phyloP scores from a whole-genome alignment of 768 basidiomycete genomes.

The Panaeolus cyanescens region DNA sequence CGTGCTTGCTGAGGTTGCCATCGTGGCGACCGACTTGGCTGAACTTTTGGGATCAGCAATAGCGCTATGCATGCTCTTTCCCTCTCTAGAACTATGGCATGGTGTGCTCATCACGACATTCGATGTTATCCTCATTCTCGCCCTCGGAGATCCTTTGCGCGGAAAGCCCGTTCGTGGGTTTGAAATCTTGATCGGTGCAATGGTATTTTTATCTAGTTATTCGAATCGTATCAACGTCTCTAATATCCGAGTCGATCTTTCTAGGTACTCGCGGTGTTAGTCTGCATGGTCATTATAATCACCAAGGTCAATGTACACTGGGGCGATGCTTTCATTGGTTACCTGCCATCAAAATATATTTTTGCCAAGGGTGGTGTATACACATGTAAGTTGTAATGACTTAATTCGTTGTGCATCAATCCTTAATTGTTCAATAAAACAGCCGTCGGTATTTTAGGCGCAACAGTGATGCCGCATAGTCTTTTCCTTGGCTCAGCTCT shows the following conservation, averaged over 20 bases:
- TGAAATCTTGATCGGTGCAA: conserved; percentile 61
- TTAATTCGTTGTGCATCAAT: neutral
- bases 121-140: conserved; percentile 73
- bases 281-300: conserved; percentile 79
- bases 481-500: conserved; percentile 86
- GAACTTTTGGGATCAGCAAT: conserved; percentile 85
- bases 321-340: conserved; percentile 74
- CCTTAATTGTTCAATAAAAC: conserved; percentile 4
- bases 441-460: conserved; percentile 77
- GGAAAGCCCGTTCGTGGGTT: conserved; percentile 69
- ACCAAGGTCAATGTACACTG: conserved; percentile 71
- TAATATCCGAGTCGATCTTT: neutral
- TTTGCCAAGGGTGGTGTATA: conserved; percentile 61
- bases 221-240: neutral
- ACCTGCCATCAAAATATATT: conserved; percentile 68
- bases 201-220: conserved; percentile 44
- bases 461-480: conserved; percentile 93
- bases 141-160: conserved; percentile 68
- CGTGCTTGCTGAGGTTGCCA: conserved; percentile 65
- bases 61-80: conserved; percentile 75
- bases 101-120: conserved; percentile 67
- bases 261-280: conserved; percentile 69
- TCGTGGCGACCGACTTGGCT: conserved; percentile 78
- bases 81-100: conserved; percentile 66
- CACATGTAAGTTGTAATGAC: conserved; percentile 48